Conservation (phyloP, 2,329 filamentous ascomycete genomes). For the Nemania abortiva region DNA sequence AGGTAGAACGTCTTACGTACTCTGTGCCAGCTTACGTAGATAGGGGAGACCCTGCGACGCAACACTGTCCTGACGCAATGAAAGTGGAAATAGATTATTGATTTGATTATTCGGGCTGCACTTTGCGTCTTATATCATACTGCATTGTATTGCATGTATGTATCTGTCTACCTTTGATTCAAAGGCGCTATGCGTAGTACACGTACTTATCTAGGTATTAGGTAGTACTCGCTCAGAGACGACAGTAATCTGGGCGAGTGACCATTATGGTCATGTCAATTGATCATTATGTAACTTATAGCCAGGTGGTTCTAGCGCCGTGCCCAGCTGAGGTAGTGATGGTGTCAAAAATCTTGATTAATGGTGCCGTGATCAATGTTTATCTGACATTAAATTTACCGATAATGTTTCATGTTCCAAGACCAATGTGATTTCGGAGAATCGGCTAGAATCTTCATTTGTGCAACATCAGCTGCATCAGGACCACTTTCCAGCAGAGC, state of each 20-base stretch:
- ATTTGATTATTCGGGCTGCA: no score
- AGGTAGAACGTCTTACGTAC: background rate
- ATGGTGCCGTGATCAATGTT: background rate
- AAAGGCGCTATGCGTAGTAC: no score
- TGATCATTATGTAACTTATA: no score
- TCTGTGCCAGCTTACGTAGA: background rate
- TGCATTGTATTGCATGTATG: no score
- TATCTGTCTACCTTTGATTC: no score
- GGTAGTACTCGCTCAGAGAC: no score
- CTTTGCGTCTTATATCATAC: no score
- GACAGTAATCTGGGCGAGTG: background rate
- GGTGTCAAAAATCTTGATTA: background rate
- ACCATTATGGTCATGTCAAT: no score
- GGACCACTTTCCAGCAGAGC: constrained; percentile 54
- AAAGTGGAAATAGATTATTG: background rate
- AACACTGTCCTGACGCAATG: background rate
- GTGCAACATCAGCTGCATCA: constrained; percentile 48
- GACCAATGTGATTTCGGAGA: constrained; percentile 50
- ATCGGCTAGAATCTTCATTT: constrained; percentile 51
- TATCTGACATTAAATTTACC: background rate
- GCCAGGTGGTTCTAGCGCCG: background rate
- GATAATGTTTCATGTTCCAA: constrained; percentile 35
- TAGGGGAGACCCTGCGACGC: background rate
- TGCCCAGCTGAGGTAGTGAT: background rate
- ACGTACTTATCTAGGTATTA: no score